Evolutionary conservation across 495 filamentous ascomycete genomes (phyloP).

Genomic region (Bombardia bombarda): DNA sequence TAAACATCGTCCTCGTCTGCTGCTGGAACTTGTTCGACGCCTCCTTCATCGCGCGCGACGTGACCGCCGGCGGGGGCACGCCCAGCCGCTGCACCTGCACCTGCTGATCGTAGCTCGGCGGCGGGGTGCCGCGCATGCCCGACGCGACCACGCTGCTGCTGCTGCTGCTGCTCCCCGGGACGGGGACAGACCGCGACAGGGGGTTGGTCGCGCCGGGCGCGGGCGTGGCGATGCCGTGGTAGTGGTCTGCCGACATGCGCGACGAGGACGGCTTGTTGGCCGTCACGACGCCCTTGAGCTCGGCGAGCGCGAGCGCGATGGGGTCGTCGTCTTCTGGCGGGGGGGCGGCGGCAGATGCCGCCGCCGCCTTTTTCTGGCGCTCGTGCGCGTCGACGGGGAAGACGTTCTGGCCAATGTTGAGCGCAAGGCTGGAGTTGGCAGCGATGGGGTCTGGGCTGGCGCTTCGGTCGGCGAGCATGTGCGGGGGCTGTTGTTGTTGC

Average conservation of each 20-base stretch:
- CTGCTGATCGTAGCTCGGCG: slow-evolving; percentile 83
- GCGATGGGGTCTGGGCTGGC: slow-evolving; percentile 80
- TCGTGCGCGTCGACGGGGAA: slow-evolving; percentile 92
- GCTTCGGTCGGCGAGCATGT: slow-evolving; percentile 33
- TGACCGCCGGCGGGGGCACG: slow-evolving; percentile 86
- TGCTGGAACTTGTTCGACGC: slow-evolving; percentile 79
- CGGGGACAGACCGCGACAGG: slow-evolving; percentile 28
- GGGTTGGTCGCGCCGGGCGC: slow-evolving; percentile 44
- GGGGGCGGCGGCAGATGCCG: too few species aligned
- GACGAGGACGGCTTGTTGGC: slow-evolving; percentile 60
- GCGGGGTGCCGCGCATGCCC: slow-evolving; percentile 63
- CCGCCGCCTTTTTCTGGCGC: slow-evolving; percentile 26
- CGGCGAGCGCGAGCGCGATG: slow-evolving; percentile 85
- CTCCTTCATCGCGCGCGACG: slow-evolving; percentile 86
- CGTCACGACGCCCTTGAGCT: slow-evolving; percentile 68
- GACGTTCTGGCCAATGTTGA: slow-evolving; percentile 95
- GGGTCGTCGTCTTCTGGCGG: slow-evolving; percentile 56
- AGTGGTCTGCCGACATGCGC: slow-evolving; percentile 88
- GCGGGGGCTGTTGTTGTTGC: slow-evolving; percentile 17
- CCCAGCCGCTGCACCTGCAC: slow-evolving; percentile 70
- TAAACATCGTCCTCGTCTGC: slow-evolving; percentile 75
- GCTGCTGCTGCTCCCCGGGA: slow-evolving; percentile 31
- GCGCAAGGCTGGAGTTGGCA: slow-evolving; percentile 82
- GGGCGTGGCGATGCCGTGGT: slow-evolving; percentile 83
- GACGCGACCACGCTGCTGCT: slow-evolving; percentile 40